phyloP scores from a whole-genome alignment of 176 grass and related monocot genomes.

The Musa troglodytarum region DNA sequence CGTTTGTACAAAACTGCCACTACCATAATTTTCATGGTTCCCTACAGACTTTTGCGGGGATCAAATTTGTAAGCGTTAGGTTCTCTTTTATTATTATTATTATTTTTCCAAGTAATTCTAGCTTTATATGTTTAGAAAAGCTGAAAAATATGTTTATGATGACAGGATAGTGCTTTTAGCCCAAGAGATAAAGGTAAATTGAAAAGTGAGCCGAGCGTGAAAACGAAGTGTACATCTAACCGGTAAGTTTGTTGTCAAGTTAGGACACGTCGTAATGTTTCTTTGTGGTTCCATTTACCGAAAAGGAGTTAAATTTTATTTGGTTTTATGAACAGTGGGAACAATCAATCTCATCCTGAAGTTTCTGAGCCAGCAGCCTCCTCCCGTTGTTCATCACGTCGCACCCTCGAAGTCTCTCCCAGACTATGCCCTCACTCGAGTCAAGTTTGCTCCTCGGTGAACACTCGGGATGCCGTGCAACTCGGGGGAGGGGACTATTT shows the following conservation, averaged over 20 bases:
- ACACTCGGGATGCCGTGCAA: conserved; percentile 22
- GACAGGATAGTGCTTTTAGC: conserved; percentile 39
- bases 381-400: conserved; percentile 34
- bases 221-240: conserved; percentile 25
- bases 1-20: conserved; percentile 68
- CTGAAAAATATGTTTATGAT: background rate
- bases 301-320: background rate
- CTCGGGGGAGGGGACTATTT: conserved; percentile 21
- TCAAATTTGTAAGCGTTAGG: conserved; percentile 39
- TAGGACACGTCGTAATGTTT: background rate
- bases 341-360: conserved; percentile 26
- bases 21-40: conserved; percentile 59
- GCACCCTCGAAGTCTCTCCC: conserved; percentile 31
- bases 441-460: conserved; percentile 15
- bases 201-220: conserved; percentile 50
- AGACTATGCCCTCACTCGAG: conserved; percentile 22
- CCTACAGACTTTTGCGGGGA: conserved; percentile 39
- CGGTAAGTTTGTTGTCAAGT: background rate
- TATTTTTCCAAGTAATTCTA: background rate
- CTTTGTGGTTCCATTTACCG: background rate
- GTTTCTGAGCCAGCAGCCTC: conserved; percentile 33
- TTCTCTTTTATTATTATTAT: background rate
- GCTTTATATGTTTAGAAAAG: background rate
- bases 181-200: conserved; percentile 38
- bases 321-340: conserved; percentile 1